Conservation (phyloP, 148 eudicot genomes). For the Gaultheria prostrata region DNA sequence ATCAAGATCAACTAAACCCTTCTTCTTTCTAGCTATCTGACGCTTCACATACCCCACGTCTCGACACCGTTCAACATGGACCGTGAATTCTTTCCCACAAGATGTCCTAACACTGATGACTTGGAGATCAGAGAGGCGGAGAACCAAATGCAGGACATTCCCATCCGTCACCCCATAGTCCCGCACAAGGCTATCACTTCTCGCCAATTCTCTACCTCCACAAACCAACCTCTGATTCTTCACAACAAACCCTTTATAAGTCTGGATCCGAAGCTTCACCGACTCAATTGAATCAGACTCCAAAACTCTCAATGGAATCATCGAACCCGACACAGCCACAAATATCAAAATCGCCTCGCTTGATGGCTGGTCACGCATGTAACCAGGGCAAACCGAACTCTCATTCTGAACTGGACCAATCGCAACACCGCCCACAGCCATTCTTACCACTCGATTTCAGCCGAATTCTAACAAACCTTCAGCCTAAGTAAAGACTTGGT, state of each 20-base stretch:
- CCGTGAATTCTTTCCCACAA: conserved; percentile 64
- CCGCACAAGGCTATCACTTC: conserved; percentile 66
- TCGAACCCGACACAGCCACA: conserved; percentile 59
- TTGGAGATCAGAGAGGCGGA: conserved; percentile 70
- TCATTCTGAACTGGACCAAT: conserved; percentile 56
- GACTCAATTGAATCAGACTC: conserved; percentile 74
- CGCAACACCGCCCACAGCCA: conserved; percentile 79
- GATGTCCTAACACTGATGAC: conserved; percentile 61
- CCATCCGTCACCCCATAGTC: conserved; percentile 84
- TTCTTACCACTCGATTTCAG: conserved; percentile 26
- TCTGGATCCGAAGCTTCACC: conserved; percentile 70
- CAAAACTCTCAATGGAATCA: conserved; percentile 64
- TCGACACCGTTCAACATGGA: conserved; percentile 59
- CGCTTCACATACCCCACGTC: conserved; percentile 78
- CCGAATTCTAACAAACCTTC: conserved; percentile 1
- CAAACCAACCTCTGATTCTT: conserved; percentile 73
- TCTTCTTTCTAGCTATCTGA: conserved; percentile 54
- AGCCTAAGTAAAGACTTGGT: not conserved
- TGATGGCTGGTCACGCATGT: conserved; percentile 32
- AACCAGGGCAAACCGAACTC: conserved; percentile 33
- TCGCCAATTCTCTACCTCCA: conserved; percentile 79
- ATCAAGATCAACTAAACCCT: conserved; percentile 43
- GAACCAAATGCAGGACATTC: conserved; percentile 76
- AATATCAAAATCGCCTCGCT: conserved; percentile 51
- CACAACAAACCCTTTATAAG: conserved; percentile 63